Conservation (phyloP, 192 early-diverging fungal species). For the Borealophlyctis nickersoniae region DNA sequence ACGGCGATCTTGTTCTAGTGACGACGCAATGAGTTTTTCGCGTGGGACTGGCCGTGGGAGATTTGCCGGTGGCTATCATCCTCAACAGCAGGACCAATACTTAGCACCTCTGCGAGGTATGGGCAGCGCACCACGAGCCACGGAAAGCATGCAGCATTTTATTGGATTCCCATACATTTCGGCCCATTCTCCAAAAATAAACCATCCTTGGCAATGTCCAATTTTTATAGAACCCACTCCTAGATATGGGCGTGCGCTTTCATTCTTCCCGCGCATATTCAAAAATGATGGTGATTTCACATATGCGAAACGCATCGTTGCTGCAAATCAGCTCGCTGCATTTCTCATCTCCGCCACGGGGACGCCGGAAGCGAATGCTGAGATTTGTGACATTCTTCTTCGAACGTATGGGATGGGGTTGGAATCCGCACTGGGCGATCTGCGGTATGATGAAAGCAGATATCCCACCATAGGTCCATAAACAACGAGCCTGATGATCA, state of each 20-base stretch:
- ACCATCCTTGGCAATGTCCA: no score
- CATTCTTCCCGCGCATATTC: conserved; percentile 13
- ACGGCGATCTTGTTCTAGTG: no score
- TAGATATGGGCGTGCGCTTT: neutral
- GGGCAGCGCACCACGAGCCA: no score
- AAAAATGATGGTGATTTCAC: conserved; percentile 10
- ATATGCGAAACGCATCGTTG: conserved; percentile 14
- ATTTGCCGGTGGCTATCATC: no score
- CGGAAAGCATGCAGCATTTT: no score
- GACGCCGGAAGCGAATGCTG: conserved; percentile 2
- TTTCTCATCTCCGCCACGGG: conserved; percentile 6
- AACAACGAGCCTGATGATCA: neutral
- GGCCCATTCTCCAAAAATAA: no score
- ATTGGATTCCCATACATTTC: no score
- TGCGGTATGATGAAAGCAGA: conserved; percentile 1
- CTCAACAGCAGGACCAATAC: no score
- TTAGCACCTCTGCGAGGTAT: no score
- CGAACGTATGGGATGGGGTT: conserved; percentile 13
- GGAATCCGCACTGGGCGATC: conserved; percentile 16
- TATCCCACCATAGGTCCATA: neutral
- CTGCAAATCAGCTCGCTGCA: conserved; percentile 14
- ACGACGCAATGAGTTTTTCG: no score
- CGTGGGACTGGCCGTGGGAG: no score
- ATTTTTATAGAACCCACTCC: neutral
- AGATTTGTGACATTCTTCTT: conserved; percentile 10